phyloP scores from a whole-genome alignment of 2,329 filamentous ascomycete species.

The Plenodomus biglobosus region DNA sequence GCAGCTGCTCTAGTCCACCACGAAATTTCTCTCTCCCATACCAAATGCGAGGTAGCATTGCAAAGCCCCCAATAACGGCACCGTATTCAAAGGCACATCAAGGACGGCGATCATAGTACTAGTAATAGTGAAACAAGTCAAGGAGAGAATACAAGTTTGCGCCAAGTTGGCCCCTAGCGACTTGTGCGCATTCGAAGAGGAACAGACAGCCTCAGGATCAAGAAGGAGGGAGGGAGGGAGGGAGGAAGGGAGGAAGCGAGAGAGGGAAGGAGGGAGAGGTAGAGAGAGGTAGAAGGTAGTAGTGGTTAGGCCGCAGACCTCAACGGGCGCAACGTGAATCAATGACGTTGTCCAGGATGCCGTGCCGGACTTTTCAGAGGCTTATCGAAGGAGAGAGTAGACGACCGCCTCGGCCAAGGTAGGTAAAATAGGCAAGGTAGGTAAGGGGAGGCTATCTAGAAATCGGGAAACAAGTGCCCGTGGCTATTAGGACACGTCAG shows the following conservation, averaged over 20 bases:
- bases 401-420: neutral
- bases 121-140: constrained; percentile 7
- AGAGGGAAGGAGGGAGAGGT: neutral
- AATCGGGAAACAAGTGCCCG: constrained; percentile 40
- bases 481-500: constrained; percentile 40
- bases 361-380: constrained; percentile 7
- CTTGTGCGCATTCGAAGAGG: neutral
- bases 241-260: neutral
- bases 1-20: neutral
- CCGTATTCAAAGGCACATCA: constrained; percentile 9
- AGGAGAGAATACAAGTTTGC: constrained; percentile 14
- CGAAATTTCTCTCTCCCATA: neutral
- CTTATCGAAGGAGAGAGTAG: constrained; percentile 6
- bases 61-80: constrained; percentile 6
- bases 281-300: no score
- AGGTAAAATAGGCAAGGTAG: no score
- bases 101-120: constrained; percentile 8
- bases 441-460: constrained; percentile 24
- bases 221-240: neutral
- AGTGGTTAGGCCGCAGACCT: constrained; percentile 3
- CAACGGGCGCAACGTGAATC: constrained; percentile 13
- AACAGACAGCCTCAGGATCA: neutral
- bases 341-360: constrained; percentile 11
- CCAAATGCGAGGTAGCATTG: constrained; percentile 1
- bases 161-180: neutral